phyloP scores from a whole-genome alignment of 2,329 filamentous ascomycete genomes.

The Hypocrella siamensis region DNA sequence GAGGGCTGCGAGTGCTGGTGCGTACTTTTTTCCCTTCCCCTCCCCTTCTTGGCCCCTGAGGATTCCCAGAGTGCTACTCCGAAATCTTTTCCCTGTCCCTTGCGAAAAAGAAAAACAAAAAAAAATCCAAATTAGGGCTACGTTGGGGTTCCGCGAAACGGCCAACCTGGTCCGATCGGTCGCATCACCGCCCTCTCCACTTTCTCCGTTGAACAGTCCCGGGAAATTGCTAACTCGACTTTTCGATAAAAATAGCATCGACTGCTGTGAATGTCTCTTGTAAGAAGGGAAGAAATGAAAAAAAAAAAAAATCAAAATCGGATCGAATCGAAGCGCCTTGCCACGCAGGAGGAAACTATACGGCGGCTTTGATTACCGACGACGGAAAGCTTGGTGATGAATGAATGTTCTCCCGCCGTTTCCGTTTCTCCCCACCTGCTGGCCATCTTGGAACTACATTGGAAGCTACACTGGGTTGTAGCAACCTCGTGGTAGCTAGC shows the following conservation, averaged over 20 bases:
- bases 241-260: constrained; percentile 13
- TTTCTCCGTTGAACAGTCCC: background rate
- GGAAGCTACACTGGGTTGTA: no score
- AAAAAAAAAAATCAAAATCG: background rate
- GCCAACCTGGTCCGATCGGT: background rate
- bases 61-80: no score
- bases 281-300: constrained; percentile 7
- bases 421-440: no score
- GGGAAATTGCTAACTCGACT: background rate
- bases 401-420: no score
- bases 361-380: no score
- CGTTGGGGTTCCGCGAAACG: background rate
- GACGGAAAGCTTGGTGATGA: no score
- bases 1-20: constrained; percentile 35
- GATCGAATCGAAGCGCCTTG: no score
- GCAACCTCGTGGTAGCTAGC: no score
- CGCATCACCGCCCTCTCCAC: background rate
- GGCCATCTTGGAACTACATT: no score
- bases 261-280: constrained; percentile 25
- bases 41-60: background rate
- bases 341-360: no score
- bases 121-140: background rate
- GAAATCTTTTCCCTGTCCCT: constrained; percentile 3
- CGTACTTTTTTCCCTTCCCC: constrained; percentile 7
- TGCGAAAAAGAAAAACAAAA: no score